Conservation (phyloP, 345 rosid species). For the Pistacia integerrima region DNA sequence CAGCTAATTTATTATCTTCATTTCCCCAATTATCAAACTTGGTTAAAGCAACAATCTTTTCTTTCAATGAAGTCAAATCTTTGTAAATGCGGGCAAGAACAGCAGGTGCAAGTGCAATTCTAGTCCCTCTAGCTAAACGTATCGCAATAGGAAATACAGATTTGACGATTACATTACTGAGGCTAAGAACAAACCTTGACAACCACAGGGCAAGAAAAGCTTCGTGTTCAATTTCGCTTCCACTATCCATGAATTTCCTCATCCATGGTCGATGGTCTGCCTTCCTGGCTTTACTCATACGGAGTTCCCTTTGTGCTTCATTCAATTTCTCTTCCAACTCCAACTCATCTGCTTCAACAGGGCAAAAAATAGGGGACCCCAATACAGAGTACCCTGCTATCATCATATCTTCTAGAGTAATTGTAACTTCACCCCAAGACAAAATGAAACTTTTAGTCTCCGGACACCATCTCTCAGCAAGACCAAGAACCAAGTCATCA, state of each 20-base stretch:
- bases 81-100: slow-evolving; percentile 43
- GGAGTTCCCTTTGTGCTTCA: background rate
- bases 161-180: background rate
- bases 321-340: slow-evolving; percentile 18
- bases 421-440: slow-evolving; percentile 61
- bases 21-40: background rate
- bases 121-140: background rate
- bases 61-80: slow-evolving; percentile 35
- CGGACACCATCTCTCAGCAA: slow-evolving; percentile 53
- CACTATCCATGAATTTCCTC: slow-evolving; percentile 27
- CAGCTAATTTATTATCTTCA: background rate
- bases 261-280: background rate
- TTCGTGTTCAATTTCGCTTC: slow-evolving; percentile 41
- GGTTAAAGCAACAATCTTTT: slow-evolving; percentile 13
- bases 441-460: slow-evolving; percentile 55
- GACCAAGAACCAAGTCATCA: slow-evolving; percentile 32
- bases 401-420: slow-evolving; percentile 51
- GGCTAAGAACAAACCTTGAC: slow-evolving; percentile 29
- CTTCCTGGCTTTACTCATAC: background rate
- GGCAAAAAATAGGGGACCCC: slow-evolving; percentile 44
- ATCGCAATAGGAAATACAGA: slow-evolving; percentile 30
- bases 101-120: slow-evolving; percentile 51
- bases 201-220: slow-evolving; percentile 50
- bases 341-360: slow-evolving; percentile 24
- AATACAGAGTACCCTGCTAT: slow-evolving; percentile 42